Conservation (phyloP, 139 green algal species). For the Edaphochlamys debaryana region DNA sequence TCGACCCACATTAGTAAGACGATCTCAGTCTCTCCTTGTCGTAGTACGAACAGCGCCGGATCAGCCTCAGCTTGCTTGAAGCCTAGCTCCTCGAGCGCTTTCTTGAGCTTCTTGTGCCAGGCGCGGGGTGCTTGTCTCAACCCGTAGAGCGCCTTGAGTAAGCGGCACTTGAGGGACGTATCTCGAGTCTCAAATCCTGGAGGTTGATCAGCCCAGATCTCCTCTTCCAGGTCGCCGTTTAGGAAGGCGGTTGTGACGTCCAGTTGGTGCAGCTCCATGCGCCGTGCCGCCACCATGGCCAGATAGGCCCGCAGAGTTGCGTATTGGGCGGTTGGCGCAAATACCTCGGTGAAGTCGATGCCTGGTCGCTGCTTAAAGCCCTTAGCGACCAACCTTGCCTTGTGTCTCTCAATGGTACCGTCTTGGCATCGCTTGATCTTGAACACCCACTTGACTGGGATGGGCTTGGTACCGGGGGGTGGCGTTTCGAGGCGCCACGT, state of each 20-base stretch:
- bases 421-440: conserved; percentile 37
- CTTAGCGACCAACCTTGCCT: conserved; percentile 58
- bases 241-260: conserved; percentile 68
- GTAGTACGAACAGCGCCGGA: conserved; percentile 42
- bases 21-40: neutral
- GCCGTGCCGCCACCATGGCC: neutral
- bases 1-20: conserved; percentile 48
- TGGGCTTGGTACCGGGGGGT: neutral
- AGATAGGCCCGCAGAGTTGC: neutral
- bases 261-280: conserved; percentile 29
- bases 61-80: conserved; percentile 38
- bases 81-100: conserved; percentile 24
- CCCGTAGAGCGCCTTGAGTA: conserved; percentile 53
- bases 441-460: conserved; percentile 42
- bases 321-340: conserved; percentile 30
- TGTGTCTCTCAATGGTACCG: conserved; percentile 45
- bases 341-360: conserved; percentile 38
- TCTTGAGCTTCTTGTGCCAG: conserved; percentile 48
- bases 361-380: conserved; percentile 53
- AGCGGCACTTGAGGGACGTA: neutral
- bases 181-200: neutral
- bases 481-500: neutral
- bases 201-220: conserved; percentile 50
- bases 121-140: conserved; percentile 50
- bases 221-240: conserved; percentile 59